Conservation (phyloP, 345 rosid species). For the Rhizophora apiculata region DNA sequence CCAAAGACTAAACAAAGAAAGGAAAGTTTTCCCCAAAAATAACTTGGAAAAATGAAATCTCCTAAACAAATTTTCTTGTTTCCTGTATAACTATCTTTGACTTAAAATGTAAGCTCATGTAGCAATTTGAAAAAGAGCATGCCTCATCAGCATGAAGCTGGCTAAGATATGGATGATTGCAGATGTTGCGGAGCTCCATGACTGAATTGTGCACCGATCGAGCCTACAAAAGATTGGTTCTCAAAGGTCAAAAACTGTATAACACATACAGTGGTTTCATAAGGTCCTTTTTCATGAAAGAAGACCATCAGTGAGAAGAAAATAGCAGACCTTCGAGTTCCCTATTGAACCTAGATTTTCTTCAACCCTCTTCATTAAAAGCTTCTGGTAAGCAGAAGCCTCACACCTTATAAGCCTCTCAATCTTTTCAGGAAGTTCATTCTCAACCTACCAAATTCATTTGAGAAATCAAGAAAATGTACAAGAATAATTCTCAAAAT, state of each 20-base stretch:
- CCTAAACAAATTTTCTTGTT: neutral
- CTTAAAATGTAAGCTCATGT: conserved; percentile 5
- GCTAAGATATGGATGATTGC: conserved; percentile 95
- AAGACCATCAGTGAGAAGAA: neutral
- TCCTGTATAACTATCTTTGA: conserved; percentile 5
- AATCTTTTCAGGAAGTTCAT: conserved; percentile 83
- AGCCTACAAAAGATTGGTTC: conserved; percentile 38
- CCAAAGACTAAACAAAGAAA: conserved; percentile 7
- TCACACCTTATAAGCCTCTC: conserved; percentile 89
- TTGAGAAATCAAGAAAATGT: conserved; percentile 14
- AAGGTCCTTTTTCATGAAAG: neutral
- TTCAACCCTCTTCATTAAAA: conserved; percentile 89
- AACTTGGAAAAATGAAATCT: neutral
- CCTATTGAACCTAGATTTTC: conserved; percentile 89
- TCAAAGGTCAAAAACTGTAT: conserved; percentile 10
- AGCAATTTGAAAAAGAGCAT: conserved; percentile 21
- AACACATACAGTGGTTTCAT: neutral
- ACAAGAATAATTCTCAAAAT: neutral
- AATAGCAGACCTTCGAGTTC: conserved; percentile 58
- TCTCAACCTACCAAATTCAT: conserved; percentile 64
- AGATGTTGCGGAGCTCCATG: conserved; percentile 94
- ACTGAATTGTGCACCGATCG: conserved; percentile 91
- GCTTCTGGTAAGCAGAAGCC: conserved; percentile 94
- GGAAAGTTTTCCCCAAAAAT: neutral
- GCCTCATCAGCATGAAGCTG: conserved; percentile 94